Conservation (phyloP, 176 grass and related monocot genomes). For the Hyparrhenia diplandra region DNA sequence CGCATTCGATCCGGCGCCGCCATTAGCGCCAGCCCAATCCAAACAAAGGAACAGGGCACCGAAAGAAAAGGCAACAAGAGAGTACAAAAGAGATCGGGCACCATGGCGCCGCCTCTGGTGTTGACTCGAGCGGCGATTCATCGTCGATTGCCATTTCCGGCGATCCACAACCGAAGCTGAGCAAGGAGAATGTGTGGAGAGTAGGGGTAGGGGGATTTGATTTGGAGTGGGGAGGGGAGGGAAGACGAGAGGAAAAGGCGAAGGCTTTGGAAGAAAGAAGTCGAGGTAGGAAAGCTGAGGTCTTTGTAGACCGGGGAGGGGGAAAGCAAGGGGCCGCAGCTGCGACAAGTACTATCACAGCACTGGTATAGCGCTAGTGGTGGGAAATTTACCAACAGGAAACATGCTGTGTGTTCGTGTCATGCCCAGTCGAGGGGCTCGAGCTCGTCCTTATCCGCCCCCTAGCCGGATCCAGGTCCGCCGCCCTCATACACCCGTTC, state of each 20-base stretch:
- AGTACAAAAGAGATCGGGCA: neutral
- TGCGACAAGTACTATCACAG: conserved; percentile 26
- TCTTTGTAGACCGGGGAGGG: conserved; percentile 51
- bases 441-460: conserved; percentile 47
- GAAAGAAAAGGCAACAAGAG: neutral
- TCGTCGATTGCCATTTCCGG: conserved; percentile 55
- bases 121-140: conserved; percentile 54
- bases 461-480: conserved; percentile 4
- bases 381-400: conserved; percentile 17
- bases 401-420: conserved; percentile 20
- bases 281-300: conserved; percentile 28
- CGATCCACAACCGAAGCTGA: neutral
- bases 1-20: conserved; percentile 27
- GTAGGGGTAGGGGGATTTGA: neutral
- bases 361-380: neutral
- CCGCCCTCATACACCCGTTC: neutral
- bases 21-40: neutral
- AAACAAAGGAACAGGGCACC: neutral
- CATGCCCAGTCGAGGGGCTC: neutral
- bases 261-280: conserved; percentile 20
- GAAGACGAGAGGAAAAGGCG: neutral
- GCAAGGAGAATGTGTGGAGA: neutral
- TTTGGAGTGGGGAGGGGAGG: neutral
- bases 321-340: conserved; percentile 17
- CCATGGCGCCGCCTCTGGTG: conserved; percentile 54